Base-by-base conservation (phyloP, 148 eudicot genomes). In the Rheum nobile region DNA sequence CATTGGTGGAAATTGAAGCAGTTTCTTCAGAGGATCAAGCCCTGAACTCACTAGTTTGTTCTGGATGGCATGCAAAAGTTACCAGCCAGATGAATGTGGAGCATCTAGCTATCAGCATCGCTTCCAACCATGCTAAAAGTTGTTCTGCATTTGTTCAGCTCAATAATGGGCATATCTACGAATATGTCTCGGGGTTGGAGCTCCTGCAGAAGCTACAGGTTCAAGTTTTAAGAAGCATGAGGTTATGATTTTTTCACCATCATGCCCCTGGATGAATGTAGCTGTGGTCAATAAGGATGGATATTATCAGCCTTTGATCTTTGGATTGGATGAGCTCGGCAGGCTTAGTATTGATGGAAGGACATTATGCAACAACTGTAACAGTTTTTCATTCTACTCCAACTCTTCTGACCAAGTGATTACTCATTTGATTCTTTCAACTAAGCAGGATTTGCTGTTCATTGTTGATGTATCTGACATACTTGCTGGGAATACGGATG, bases 361-460 rank as follows among this genome's bases (percentile, higher is more conserved):
- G 72, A 84, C 86, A 83, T 75, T 95, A 61, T 91, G 96, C 85
- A 91, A 84, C 83, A 95, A 95, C 74, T 95, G 97, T 81, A 84
- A 88, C 81, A 84, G 89, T 79, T 91, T 88, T 82, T 80, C 93
- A 17, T 65, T 87, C 42, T 95, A 95, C 85, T 90, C 96, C 34
- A 92, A 75, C 77, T 86, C 88, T 67, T 76, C 78, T 39, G 84
- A 87, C 80, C 83, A 84, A 73, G 63, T 81, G 81, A 72, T 81
- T 61, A 86, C 97, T 8, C 97, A 95, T 87, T 79, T 95, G 82
- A 80, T 95, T 75, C 85, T 95, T 81, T 74, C 89, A 71, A 95
- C 99, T 67, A 91, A 95, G 79, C 99, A 95, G 79, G 99, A 95
- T 85, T 82, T 88, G 50, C 83, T 95, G 47, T 95, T 87, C 72